These are phyloP conservation scores for Phytophthora niederhauseri DNA, from an alignment of 352 stramenopile genomes.

Conservation along the genomic window DNA sequence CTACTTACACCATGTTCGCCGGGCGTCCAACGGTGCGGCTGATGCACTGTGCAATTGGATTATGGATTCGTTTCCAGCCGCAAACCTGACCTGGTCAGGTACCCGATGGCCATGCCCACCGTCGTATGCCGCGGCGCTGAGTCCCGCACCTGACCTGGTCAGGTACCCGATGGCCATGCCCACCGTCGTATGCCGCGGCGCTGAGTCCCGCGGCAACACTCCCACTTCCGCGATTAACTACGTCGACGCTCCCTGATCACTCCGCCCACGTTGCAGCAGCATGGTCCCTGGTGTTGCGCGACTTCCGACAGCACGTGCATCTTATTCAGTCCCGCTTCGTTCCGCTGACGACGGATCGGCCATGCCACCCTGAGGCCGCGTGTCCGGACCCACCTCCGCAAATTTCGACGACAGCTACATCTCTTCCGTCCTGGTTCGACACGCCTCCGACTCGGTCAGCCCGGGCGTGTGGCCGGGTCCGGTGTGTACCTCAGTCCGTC, in stretches of 20 bases:
- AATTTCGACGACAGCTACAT: background rate
- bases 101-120: background rate
- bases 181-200: background rate
- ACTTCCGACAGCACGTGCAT: background rate
- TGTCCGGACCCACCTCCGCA: background rate
- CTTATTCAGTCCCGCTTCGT: background rate
- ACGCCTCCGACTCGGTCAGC: background rate
- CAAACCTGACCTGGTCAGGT: background rate
- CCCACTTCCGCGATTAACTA: background rate
- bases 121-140: background rate
- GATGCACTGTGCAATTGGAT: slow-evolving; percentile 30
- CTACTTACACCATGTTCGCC: slow-evolving; percentile 3
- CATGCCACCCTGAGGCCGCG: background rate
- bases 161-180: background rate
- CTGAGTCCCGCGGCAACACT: background rate
- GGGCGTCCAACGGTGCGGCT: background rate
- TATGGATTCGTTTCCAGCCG: slow-evolving; percentile 12
- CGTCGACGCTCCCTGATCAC: background rate
- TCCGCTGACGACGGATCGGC: background rate
- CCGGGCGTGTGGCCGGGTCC: background rate
- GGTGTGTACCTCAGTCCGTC: background rate
- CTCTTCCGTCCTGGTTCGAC: background rate
- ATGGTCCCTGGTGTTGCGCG: slow-evolving; percentile 11
- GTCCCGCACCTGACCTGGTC: background rate
- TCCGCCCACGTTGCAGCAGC: background rate